Evolutionary conservation across 1,284 basidiomycete genomes (phyloP).

Genomic region (Leccinum laetum): DNA sequence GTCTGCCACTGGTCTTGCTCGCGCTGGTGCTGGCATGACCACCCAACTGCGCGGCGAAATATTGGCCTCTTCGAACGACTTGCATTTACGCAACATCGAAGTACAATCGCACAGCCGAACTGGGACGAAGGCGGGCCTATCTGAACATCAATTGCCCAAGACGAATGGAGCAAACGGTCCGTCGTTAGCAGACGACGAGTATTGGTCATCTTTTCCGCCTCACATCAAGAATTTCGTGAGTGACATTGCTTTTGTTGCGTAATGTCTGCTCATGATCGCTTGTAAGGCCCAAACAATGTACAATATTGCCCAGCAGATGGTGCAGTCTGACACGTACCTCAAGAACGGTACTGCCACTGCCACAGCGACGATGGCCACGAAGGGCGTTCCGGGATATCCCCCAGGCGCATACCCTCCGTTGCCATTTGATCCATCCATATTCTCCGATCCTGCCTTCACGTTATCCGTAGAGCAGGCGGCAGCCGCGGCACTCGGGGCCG

Average conservation of each 20-base stretch:
- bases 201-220: slow-evolving; percentile 52
- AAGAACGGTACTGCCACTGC: slow-evolving; percentile 32
- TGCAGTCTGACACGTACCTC: slow-evolving; percentile 50
- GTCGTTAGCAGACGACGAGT: slow-evolving; percentile 44
- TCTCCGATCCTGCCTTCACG: slow-evolving; percentile 54
- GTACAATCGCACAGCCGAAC: slow-evolving; percentile 36
- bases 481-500: slow-evolving; percentile 41
- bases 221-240: slow-evolving; percentile 56
- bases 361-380: slow-evolving; percentile 38
- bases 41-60: slow-evolving; percentile 51
- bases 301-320: slow-evolving; percentile 67
- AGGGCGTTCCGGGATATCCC: slow-evolving; percentile 33
- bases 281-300: slow-evolving; percentile 60
- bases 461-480: slow-evolving; percentile 51
- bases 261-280: slow-evolving; percentile 30
- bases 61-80: slow-evolving; percentile 52
- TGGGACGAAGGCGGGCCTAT: slow-evolving; percentile 23
- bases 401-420: slow-evolving; percentile 35
- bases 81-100: slow-evolving; percentile 58
- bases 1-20: slow-evolving; percentile 34
- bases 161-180: slow-evolving; percentile 22
- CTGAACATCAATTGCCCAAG: slow-evolving; percentile 22
- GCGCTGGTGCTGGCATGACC: slow-evolving; percentile 32
- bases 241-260: slow-evolving; percentile 29
- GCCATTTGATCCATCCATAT: slow-evolving; percentile 55